Evolutionary conservation across 768 basidiomycete species (phyloP), one percentile per base, ranked within the genome.

Genomic region (Collybia nuda): DNA sequence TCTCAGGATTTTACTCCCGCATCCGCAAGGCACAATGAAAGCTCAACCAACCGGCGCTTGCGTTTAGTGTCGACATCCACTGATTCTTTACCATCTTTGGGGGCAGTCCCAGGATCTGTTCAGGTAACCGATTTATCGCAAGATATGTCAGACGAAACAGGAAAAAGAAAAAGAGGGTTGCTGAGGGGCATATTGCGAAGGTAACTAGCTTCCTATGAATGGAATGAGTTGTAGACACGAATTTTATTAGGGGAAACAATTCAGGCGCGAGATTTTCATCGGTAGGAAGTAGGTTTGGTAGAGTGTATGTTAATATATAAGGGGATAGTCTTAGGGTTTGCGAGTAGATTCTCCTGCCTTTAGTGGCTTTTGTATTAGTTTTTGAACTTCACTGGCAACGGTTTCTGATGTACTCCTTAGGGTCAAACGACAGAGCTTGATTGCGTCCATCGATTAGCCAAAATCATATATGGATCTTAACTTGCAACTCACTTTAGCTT

Each of bases 371-470:
- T 78, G 73, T 54, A 81, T 58, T 54, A 79, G 64, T 63, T 75
- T 81, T 62, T 84, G 78, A 38, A 89, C 84, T 64, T 89, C 87
- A 3, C 66, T 56, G 36, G 90, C 88, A 7, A 98, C 94, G 8
- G 86, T 81, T 65, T 94, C 94, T 48, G 97, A 98, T 2, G 97
- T 98, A 62, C 93, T 96, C 62, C 97, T 81, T 39, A 98, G 81
- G 5, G 97, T 99, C 52, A 98, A 63, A 29, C 97, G 88, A 70
- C 93, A 98, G 28, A 98, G 75, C 91, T 96, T 48, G n/a, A 15
- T n/a, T 7, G 32, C 17, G 5, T 24, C 17, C 46, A n/a, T 6
- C 28, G 26, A 37, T 32, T n/a, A 9, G 7, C 32, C 23, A 42
- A 19, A 39, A 6, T 14, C 22, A 17, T 19, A 35, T 40, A 32